These are phyloP conservation scores for Globisporangium ultimum DNA, from an alignment of 352 stramenopile genomes.

Conservation along the genomic window DNA sequence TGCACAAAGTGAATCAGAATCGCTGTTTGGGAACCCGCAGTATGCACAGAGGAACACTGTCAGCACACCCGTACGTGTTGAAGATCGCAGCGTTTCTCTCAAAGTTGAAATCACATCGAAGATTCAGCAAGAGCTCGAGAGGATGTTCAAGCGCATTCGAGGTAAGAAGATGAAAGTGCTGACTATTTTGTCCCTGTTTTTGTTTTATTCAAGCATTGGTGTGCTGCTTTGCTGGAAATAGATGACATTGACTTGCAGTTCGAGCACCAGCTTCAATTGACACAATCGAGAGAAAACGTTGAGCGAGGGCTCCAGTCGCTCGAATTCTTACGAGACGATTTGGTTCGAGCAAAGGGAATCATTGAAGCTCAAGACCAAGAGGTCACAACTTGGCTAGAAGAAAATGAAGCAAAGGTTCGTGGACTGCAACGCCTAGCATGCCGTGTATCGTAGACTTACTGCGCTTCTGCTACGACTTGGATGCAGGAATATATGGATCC, in stretches of 20 bases:
- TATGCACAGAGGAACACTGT: constrained; percentile 1
- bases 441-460: too few species aligned
- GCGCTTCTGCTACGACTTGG: neutral
- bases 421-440: too few species aligned
- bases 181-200: neutral
- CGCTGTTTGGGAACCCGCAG: constrained; percentile 39
- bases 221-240: constrained; percentile 2
- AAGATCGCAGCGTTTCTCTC: constrained; percentile 47
- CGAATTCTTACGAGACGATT: constrained; percentile 64
- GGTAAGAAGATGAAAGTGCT: constrained; percentile 17
- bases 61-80: constrained; percentile 9
- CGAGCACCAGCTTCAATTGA: constrained; percentile 81
- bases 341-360: constrained; percentile 40
- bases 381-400: constrained; percentile 60
- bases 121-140: constrained; percentile 75
- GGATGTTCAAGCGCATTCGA: constrained; percentile 77
- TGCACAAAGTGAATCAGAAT: constrained; percentile 20
- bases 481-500: constrained; percentile 64
- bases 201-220: neutral
- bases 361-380: constrained; percentile 64
- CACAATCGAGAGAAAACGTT: constrained; percentile 74
- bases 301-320: constrained; percentile 75
- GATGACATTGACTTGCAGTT: constrained; percentile 86
- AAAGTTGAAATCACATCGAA: constrained; percentile 79
- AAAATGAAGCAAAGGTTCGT: constrained; percentile 68